Base-by-base conservation (phyloP, 2,329 filamentous ascomycete species). In the Myriosclerotinia duriaeana region DNA sequence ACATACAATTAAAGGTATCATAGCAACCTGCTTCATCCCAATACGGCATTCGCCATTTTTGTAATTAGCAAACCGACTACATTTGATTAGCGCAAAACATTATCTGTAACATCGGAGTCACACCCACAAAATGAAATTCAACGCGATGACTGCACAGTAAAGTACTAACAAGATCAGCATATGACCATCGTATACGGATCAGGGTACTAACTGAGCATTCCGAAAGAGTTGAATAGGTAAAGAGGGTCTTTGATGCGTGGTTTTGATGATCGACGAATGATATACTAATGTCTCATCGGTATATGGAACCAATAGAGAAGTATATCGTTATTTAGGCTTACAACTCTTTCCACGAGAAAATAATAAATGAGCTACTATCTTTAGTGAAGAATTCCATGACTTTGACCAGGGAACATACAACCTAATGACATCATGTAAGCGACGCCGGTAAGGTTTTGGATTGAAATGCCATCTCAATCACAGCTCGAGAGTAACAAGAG, bases 301-400 rank as follows among this genome's bases (percentile, higher is more conserved):
- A 30, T 20, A 38, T 40, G 4, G 22, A 54, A 15, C 26, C 5
- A n/a, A 14, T 38, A 4, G 38, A 1, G 11, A 2, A 3, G 15
- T 52, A 54, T 36, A 34, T 34, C 30, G 30, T 2, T 34, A 5
- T 9, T 17, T 1, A 26, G 12, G 66, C 68, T 53, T 68, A 86
- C 85, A 53, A 84, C 85, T 76, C 86, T 87, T 74, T 89, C 87
- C 0, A 87, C 85, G 2, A 89, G 78, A 72, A 89, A 89, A 36
- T 86, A 79, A 72, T 89, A 89, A n/a, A 88, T 85, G 30, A 88
- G 59, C 73, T 74, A 9, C 3, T 36, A 26, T 8, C 1, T 20
- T 56, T 42, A 42, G 36, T 72, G 15, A 70, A 54, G n/a, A 56
- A 42, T 15, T 3, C 8, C 40, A 42, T 44, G 26, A 14, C 15